Evolutionary conservation across 192 early-diverging fungal species (phyloP), one percentile per base, ranked within the genome.

Genomic region (Endogone sp.): DNA sequence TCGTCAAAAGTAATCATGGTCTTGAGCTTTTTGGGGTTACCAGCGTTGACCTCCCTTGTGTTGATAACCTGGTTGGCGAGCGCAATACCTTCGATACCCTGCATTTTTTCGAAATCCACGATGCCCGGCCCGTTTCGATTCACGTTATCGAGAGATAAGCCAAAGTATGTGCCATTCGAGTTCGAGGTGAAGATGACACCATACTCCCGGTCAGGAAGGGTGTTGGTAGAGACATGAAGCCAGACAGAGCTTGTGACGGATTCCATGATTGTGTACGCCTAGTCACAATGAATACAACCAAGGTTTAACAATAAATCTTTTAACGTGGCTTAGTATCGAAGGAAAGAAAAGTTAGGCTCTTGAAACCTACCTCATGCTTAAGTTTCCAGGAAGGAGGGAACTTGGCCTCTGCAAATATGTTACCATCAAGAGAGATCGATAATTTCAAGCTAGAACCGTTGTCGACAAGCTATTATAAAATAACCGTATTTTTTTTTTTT

Each of bases 91-190:
- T 91, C 86, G 24, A 98, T 82, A 11, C 93, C 95, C 26, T 90
- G 89, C 81, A 94, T 89, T 63, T 91, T 93, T 72, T 96, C 95
- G 83, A 95, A 95, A 73, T 99, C 97, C 1, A 97, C 95, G 57
- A 88, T 81, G n/a, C 91, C 91, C 22, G 59, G 60, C 24, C 85
- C 81, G 32, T 87, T 87, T 66, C 94, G 85, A 73, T 96, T 95
- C 20, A 93, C 89, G 32, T 89, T 71, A 56, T 85, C 81, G 27
- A 93, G 82, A 1, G 91, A 86, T 10, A 79, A 70, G 9, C 87
- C 87, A 75, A 88, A 98, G 68, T 85, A 94, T 0, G 88, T 90
- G 61, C 95, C 96, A 62, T 97, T 91, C 8, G 90, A 90, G 77
- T 96, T 93, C 62, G 96, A 97, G 23, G 89, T 88, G 73, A 95